A percentile compares a stretch with the other conserved stretches of the same genome.
Evolutionary conservation across 2,329 filamentous ascomycete genomes (phyloP).

Genomic region (Penicillium sp.): DNA sequence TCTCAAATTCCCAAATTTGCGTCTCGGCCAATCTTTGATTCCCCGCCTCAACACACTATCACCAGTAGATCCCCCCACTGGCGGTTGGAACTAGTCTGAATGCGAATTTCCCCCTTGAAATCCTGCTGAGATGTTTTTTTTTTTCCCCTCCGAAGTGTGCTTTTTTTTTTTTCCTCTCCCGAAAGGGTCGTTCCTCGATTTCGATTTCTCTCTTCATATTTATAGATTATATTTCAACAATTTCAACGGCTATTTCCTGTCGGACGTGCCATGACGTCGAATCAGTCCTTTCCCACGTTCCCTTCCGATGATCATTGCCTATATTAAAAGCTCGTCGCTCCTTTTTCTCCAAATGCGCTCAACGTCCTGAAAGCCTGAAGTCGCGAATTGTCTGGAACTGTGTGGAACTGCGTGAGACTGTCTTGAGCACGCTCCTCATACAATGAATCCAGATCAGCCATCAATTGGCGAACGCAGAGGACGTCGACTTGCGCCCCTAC

Average conservation of each 20-base stretch:
- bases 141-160: neutral
- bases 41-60: neutral
- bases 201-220: neutral
- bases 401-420: neutral
- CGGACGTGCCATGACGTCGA: constrained; percentile 14
- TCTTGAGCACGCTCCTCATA: neutral
- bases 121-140: neutral
- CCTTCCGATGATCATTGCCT: constrained; percentile 16
- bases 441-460: constrained; percentile 19
- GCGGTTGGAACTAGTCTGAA: constrained; percentile 5
- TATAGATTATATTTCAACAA: neutral
- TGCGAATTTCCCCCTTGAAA: constrained; percentile 14
- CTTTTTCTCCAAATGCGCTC: constrained; percentile 11
- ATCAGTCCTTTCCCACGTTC: constrained; percentile 15
- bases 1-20: neutral
- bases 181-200: constrained; percentile 1
- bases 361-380: neutral
- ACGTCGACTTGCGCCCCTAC: constrained; percentile 29
- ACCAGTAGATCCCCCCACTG: constrained; percentile 14
- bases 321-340: constrained; percentile 11
- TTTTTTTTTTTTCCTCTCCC: neutral
- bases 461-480: constrained; percentile 33
- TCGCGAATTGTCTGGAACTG: neutral
- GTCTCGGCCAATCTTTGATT: neutral
- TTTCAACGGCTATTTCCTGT: neutral